These are phyloP conservation scores for Canna indica DNA, from an alignment of 176 grass and related monocot genomes.

Conservation along the genomic window DNA sequence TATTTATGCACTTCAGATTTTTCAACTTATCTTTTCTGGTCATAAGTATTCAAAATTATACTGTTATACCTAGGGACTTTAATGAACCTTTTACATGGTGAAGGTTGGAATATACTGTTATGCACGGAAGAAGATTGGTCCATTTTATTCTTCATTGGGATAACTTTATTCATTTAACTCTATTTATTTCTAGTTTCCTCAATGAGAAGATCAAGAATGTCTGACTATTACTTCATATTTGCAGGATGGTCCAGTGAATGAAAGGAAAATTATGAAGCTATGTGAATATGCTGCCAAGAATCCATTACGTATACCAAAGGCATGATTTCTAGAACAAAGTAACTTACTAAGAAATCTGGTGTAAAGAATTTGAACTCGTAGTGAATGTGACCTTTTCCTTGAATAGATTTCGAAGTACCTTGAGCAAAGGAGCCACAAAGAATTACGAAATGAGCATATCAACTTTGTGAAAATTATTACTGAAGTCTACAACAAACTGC, in stretches of 20 bases:
- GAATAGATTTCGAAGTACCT: slow-evolving; percentile 86
- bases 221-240: slow-evolving; percentile 5
- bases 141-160: neutral
- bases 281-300: slow-evolving; percentile 99
- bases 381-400: slow-evolving; percentile 14
- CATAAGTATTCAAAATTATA: neutral
- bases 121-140: neutral
- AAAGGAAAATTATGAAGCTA: slow-evolving; percentile 91
- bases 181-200: neutral
- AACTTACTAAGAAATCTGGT: neutral
- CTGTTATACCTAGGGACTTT: neutral
- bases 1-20: neutral
- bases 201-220: neutral
- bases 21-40: neutral
- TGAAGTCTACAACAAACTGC: slow-evolving; percentile 83
- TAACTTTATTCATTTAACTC: neutral
- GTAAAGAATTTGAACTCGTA: slow-evolving; percentile 3
- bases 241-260: slow-evolving; percentile 70
- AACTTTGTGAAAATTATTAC: slow-evolving; percentile 87
- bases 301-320: slow-evolving; percentile 86
- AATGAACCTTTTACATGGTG: neutral
- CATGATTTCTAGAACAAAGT: slow-evolving; percentile 12
- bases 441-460: slow-evolving; percentile 60
- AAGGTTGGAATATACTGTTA: neutral
- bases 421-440: slow-evolving; percentile 79